phyloP scores from a whole-genome alignment of 1,284 basidiomycete species.

The Coniferiporia weirii region DNA sequence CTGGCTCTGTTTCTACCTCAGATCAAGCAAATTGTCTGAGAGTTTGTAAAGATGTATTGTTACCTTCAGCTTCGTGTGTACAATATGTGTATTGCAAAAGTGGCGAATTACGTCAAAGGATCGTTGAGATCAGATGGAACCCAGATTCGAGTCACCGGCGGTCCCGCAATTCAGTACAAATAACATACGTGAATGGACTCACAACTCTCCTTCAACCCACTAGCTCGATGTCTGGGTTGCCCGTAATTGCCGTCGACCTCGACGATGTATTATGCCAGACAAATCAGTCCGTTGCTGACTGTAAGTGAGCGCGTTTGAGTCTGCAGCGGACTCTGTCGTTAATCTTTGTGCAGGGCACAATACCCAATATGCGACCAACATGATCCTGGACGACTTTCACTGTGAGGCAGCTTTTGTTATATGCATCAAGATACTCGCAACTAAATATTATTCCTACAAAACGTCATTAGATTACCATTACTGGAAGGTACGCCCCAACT shows the following conservation, averaged over 20 bases:
- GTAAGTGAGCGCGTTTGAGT: conserved; percentile 36
- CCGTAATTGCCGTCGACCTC: conserved; percentile 65
- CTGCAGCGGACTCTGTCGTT: background rate
- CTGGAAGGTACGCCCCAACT: conserved; percentile 46
- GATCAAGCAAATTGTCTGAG: conserved; percentile 10
- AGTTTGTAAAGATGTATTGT: background rate
- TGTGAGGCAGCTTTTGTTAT: conserved; percentile 38
- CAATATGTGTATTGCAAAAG: background rate
- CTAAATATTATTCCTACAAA: background rate
- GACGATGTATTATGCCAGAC: conserved; percentile 76
- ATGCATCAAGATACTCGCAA: conserved; percentile 8
- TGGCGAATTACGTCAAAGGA: background rate
- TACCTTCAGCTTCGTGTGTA: background rate
- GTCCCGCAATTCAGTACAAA: background rate
- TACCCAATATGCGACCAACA: conserved; percentile 48
- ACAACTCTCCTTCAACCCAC: background rate
- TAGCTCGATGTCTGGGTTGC: conserved; percentile 1
- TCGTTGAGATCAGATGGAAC: background rate
- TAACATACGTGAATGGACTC: too few relatives aligned
- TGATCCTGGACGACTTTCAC: conserved; percentile 54
- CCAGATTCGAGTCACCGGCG: background rate
- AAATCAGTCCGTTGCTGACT: conserved; percentile 58
- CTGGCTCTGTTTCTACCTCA: background rate
- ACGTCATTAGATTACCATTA: conserved; percentile 51
- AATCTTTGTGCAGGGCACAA: conserved; percentile 58